Percentiles rank a stretch among this genome's conserved stretches.
Conservation (phyloP, 148 eudicot genomes). For the Arbutus unedo region DNA sequence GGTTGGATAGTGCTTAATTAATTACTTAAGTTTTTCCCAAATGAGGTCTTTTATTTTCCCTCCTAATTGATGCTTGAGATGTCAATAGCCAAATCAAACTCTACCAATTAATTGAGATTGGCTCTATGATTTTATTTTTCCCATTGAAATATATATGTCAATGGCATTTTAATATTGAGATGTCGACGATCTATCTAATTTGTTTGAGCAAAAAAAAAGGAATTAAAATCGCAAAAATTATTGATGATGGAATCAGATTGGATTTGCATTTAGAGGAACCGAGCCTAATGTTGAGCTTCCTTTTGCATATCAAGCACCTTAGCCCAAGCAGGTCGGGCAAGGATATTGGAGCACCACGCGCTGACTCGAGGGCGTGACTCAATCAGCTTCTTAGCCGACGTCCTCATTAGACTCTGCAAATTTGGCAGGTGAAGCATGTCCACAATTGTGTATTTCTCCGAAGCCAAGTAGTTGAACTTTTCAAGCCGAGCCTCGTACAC, state of each 20-base stretch:
- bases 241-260: neutral
- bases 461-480: slow-evolving; percentile 27
- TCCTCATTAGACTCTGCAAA: slow-evolving; percentile 19
- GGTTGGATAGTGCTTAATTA: too few relatives aligned
- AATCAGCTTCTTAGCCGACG: slow-evolving; percentile 19
- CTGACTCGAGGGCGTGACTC: slow-evolving; percentile 23
- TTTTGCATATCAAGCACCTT: slow-evolving; percentile 26
- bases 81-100: too few relatives aligned
- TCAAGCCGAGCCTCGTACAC: slow-evolving; percentile 31
- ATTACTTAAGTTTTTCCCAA: too few relatives aligned
- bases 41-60: too few relatives aligned
- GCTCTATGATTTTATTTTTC: too few relatives aligned
- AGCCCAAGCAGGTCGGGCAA: slow-evolving; percentile 29
- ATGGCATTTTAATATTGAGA: neutral
- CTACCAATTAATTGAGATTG: too few relatives aligned
- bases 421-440: slow-evolving; percentile 30
- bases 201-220: too few relatives aligned
- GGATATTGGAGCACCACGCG: slow-evolving; percentile 25
- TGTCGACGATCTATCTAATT: too few relatives aligned
- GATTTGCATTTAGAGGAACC: neutral
- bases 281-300: neutral
- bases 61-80: too few relatives aligned
- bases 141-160: neutral
- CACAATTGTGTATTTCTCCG: slow-evolving; percentile 25
- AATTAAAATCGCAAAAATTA: too few relatives aligned